Base-by-base conservation (phyloP, 495 filamentous ascomycete species). In the Cenococcum geophilum region DNA sequence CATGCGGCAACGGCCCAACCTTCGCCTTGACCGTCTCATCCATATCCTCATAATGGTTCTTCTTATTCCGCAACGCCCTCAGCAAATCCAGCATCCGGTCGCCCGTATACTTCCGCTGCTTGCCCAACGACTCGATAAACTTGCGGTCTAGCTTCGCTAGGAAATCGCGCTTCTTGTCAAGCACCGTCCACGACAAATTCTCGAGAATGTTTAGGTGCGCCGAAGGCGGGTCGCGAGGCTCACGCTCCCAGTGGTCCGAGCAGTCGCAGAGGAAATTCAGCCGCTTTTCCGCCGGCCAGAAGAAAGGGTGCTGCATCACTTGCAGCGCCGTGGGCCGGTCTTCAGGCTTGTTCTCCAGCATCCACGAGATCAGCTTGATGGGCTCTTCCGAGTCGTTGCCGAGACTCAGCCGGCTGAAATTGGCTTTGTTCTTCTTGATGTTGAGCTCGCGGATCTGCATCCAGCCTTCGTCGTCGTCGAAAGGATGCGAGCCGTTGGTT, bases 81-180 rank as follows among this genome's bases (percentile, higher is more conserved):
- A 97, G 74, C 21, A 98, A 77, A 76, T 98, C 93, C 54, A 97
- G 75, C 72, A 98, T 80, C 48, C 82, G 82, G 0, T 79, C 79
- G 0, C 91, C 91, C 2, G 87, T 92, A 72, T 98, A 98, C 71
- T 96, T 97, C 69, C 95, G 82, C 75, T 98, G 95, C 75, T 93
- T 97, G 59, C 91, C 91, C 10, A 97, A 75, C 27, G 83, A 87
- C 21, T 95, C 91, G 59, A 89, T 85, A 70, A 96, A 96, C 14
- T 87, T 82, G 37, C 81, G 81, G 22, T 92, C 89, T 5, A 98
- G 75, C 10, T 76, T 75, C 27, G 82, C 83, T 25, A 96, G 77
- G 74, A 97, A 98, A 71, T 97, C 89, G 12, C 75, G 63, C 48
- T 66, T 66, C 57, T 65, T 65, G 2, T 84, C 79, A 43, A 86